A percentile compares a stretch with the other conserved stretches of the same genome.
Conservation (phyloP, 371 early-diverging fungal species). For the Actinomortierella wolfii region DNA sequence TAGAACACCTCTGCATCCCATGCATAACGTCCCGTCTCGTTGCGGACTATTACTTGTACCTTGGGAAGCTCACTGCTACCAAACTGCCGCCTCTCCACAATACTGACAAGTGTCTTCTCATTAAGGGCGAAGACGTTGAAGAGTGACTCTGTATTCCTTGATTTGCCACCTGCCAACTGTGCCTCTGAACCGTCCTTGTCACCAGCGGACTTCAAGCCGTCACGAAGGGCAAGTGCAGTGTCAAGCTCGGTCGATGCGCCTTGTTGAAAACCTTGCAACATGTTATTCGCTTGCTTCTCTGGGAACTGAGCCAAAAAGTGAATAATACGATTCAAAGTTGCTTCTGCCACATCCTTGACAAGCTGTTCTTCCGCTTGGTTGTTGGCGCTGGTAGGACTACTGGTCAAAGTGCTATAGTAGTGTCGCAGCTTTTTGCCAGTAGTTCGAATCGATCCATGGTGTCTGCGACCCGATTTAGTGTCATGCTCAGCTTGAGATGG, state of each 20-base stretch:
- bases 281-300: too few species aligned
- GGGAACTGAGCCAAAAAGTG: conserved; percentile 19
- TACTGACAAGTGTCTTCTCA: conserved; percentile 43
- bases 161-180: too few species aligned
- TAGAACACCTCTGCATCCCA: conserved; percentile 79
- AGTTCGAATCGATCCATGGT: conserved; percentile 12
- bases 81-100: too few species aligned
- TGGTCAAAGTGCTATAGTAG: conserved; percentile 29
- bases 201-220: too few species aligned
- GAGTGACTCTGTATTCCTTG: neutral
- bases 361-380: conserved; percentile 19
- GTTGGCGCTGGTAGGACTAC: conserved; percentile 17
- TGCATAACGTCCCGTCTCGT: conserved; percentile 77
- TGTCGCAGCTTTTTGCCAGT: conserved; percentile 35
- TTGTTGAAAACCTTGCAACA: too few species aligned
- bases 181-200: too few species aligned
- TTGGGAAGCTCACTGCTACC: conserved; percentile 13
- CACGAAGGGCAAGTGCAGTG: too few species aligned
- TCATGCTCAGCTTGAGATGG: neutral
- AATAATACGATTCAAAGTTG: conserved; percentile 30
- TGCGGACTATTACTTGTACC: conserved; percentile 70
- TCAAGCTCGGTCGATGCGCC: too few species aligned
- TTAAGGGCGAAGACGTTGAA: conserved; percentile 46
- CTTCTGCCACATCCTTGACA: conserved; percentile 41
- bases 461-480: conserved; percentile 17